A percentile compares a stretch with the other conserved stretches of the same genome.
phyloP scores from a whole-genome alignment of 106 monocot species.

The Acanthochlamys bracteata region DNA sequence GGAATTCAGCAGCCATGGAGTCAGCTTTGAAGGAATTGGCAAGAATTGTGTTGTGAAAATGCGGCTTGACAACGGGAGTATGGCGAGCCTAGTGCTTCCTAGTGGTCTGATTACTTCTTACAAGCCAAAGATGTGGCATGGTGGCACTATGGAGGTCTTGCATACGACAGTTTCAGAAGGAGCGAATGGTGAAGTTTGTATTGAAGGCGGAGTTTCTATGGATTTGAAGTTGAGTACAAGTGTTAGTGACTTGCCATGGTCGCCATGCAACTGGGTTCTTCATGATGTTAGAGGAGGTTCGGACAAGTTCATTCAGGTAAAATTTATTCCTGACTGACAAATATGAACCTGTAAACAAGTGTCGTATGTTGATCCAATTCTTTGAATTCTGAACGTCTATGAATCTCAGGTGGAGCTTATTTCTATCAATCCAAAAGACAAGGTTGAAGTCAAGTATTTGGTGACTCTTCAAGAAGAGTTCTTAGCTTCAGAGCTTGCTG shows the following conservation, averaged over 20 bases:
- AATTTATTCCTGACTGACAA: not conserved
- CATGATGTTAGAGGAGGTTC: conserved; percentile 50
- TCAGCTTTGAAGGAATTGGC: conserved; percentile 47
- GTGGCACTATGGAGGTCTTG: conserved; percentile 42
- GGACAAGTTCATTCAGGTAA: conserved; percentile 47
- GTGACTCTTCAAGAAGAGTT: conserved; percentile 44
- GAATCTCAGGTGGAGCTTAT: conserved; percentile 56
- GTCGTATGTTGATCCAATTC: not conserved
- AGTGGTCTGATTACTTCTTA: conserved; percentile 71
- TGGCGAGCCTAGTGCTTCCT: conserved; percentile 55
- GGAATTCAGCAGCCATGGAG: conserved; percentile 67
- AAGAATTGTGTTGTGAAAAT: conserved; percentile 60
- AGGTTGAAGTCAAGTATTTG: conserved; percentile 34
- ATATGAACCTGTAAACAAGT: not conserved
- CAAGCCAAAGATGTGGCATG: conserved; percentile 80
- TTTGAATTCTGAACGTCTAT: not conserved
- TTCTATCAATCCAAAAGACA: conserved; percentile 28
- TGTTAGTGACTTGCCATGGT: conserved; percentile 28
- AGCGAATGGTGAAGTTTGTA: conserved; percentile 17
- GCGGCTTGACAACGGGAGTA: conserved; percentile 35
- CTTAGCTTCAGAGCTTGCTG: conserved; percentile 40
- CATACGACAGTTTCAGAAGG: conserved; percentile 46
- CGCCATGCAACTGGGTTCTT: conserved; percentile 52
- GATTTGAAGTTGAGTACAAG: conserved; percentile 19
- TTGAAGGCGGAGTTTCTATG: conserved; percentile 47